Evolutionary conservation across 352 stramenopile genomes (phyloP).

Genomic region (Thalassiosira tumida): DNA sequence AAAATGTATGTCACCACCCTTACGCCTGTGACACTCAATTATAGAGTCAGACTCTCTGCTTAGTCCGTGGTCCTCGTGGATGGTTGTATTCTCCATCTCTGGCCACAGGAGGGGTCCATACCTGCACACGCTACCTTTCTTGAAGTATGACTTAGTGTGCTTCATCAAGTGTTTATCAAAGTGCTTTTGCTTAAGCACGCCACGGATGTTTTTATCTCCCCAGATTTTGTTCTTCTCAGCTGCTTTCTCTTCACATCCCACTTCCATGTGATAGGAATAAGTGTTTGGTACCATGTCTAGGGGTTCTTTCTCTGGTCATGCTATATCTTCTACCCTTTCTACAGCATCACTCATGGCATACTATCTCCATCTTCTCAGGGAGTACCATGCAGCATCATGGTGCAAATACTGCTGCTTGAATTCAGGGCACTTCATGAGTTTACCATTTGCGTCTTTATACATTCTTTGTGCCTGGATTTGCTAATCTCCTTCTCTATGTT

Average conservation of each 20-base stretch:
- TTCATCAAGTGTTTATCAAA: conserved; percentile 50
- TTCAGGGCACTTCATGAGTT: too few relatives aligned
- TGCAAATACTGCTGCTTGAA: not conserved
- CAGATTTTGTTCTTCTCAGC: conserved; percentile 32
- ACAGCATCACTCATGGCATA: not conserved
- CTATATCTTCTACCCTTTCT: not conserved
- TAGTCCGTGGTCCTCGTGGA: not conserved
- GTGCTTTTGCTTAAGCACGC: conserved; percentile 9
- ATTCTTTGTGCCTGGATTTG: conserved; percentile 27
- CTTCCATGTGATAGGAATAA: conserved; percentile 51
- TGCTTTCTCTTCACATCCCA: conserved; percentile 5
- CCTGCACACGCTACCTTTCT: conserved; percentile 61
- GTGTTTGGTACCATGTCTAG: conserved; percentile 49
- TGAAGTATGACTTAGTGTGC: conserved; percentile 62
- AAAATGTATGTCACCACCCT: not conserved
- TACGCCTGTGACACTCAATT: too few relatives aligned
- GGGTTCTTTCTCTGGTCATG: not conserved
- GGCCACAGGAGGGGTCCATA: not conserved
- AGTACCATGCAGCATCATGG: conserved; percentile 1
- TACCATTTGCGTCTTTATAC: not conserved
- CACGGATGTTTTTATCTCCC: conserved; percentile 31
- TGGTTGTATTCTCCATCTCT: not conserved
- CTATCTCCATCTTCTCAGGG: conserved; percentile 18
- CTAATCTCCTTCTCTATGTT: not conserved
- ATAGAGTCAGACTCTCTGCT: too few relatives aligned